Conservation (phyloP, 2,329 filamentous ascomycete genomes). For the Claviceps sp. region DNA sequence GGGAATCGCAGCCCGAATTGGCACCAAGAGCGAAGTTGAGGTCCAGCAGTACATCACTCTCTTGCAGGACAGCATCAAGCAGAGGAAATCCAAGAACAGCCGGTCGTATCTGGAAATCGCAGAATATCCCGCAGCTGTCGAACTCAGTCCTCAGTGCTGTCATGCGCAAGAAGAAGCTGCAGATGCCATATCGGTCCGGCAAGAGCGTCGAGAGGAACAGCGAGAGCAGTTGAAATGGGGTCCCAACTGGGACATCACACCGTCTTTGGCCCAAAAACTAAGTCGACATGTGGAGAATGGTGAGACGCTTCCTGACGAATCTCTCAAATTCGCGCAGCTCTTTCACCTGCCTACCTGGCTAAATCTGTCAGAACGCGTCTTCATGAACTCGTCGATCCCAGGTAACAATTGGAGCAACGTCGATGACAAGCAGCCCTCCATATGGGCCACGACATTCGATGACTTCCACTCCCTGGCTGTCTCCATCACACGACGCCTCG, state of each 20-base stretch:
- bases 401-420: constrained; percentile 56
- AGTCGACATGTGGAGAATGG: constrained; percentile 9
- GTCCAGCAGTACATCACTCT: constrained; percentile 55
- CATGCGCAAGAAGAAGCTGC: constrained; percentile 53
- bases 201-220: constrained; percentile 49
- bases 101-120: constrained; percentile 26
- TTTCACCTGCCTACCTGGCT: constrained; percentile 50
- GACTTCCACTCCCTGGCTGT: constrained; percentile 60
- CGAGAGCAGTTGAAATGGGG: constrained; percentile 49
- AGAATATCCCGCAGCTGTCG: constrained; percentile 58
- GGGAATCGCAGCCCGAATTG: constrained; percentile 49
- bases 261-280: constrained; percentile 19
- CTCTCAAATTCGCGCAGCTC: constrained; percentile 38
- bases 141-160: constrained; percentile 55
- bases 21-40: constrained; percentile 62
- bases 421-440: constrained; percentile 49
- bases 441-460: constrained; percentile 61
- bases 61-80: constrained; percentile 38
- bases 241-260: constrained; percentile 51
- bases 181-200: constrained; percentile 48
- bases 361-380: constrained; percentile 48
- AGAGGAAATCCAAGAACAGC: constrained; percentile 22
- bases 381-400: constrained; percentile 57
- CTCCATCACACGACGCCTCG: constrained; percentile 55
- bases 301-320: constrained; percentile 4